These are phyloP conservation scores for Camelina neglecta DNA, from an alignment of 345 rosid species.

Conservation along the genomic window DNA sequence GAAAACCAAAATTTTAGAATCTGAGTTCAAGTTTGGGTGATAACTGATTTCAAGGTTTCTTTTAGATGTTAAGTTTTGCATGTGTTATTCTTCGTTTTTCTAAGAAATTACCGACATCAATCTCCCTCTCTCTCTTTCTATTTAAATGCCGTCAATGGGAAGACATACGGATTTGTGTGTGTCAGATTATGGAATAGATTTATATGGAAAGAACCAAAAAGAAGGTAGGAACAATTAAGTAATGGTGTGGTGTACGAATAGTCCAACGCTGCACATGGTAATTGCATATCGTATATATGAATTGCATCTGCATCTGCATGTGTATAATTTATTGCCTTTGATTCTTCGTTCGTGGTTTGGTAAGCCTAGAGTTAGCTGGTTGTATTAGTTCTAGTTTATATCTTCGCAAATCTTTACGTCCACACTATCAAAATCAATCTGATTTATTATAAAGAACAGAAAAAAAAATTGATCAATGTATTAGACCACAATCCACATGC, in stretches of 20 bases:
- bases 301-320: constrained; percentile 37
- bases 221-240: constrained; percentile 32
- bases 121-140: background rate
- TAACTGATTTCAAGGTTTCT: constrained; percentile 15
- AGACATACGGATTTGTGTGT: background rate
- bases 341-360: constrained; percentile 27
- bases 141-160: constrained; percentile 7
- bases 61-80: constrained; percentile 8
- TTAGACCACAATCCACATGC: background rate
- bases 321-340: constrained; percentile 16
- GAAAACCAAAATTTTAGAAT: background rate
- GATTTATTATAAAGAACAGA: background rate
- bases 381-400: constrained; percentile 2
- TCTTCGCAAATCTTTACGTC: background rate
- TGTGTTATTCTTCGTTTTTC: background rate
- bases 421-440: background rate
- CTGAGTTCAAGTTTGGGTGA: background rate
- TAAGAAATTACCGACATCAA: constrained; percentile 3
- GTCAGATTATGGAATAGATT: background rate
- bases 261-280: constrained; percentile 40
- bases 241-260: constrained; percentile 35
- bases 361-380: constrained; percentile 24
- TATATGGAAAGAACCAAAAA: constrained; percentile 24
- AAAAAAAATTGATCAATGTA: background rate
- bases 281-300: constrained; percentile 19